Base-by-base conservation (phyloP, 2,329 filamentous ascomycete genomes). In the Raffaelea arxii region DNA sequence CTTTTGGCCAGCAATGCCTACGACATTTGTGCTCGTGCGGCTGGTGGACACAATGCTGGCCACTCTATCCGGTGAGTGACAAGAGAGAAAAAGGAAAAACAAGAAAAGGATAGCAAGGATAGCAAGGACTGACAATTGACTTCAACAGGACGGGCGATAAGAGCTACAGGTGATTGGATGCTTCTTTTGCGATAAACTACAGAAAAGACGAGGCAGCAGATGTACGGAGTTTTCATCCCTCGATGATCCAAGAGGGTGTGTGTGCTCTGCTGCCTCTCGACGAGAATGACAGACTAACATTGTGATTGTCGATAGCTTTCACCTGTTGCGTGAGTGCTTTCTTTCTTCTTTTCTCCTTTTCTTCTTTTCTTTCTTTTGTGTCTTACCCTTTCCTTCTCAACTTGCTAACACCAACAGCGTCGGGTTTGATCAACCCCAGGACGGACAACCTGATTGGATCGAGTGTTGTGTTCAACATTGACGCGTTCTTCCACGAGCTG, bases 361-460 rank as follows among this genome's bases (percentile, higher is more conserved):
- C 6, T 19, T 2, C 11, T 22, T 25, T 12, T 16, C 6, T 4
- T 22, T 22, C 11, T 11, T 18, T 21, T 23, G 4, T 4, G 16
- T 6, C n/a, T n/a, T n/a, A n/a, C n/a, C n/a, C n/a, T n/a, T n/a
- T n/a, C n/a, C n/a, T n/a, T 18, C 6, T 53, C 77, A 83, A 43
- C 77, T 14, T 6, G 32, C 37, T 39, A 25, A 47, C 21, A 16
- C 23, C 16, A 2, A 14, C 32, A 54, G 52, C 81, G 22, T 84
- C 78, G 47, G 86, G 86, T 49, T 74, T 90, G 50, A 71, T 90
- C 54, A 86, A 84, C 59, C 80, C 83, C 6, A 68, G 69, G 38
- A 85, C 77, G 61, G 72, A 78, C 56, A 90, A 89, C 66, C 68
- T 90, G 48, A 83, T 90, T 59, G 85, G 84, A 49, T 82, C 80